phyloP scores from a whole-genome alignment of 2,329 filamentous ascomycete species.

The Arthroderma uncinatum region DNA sequence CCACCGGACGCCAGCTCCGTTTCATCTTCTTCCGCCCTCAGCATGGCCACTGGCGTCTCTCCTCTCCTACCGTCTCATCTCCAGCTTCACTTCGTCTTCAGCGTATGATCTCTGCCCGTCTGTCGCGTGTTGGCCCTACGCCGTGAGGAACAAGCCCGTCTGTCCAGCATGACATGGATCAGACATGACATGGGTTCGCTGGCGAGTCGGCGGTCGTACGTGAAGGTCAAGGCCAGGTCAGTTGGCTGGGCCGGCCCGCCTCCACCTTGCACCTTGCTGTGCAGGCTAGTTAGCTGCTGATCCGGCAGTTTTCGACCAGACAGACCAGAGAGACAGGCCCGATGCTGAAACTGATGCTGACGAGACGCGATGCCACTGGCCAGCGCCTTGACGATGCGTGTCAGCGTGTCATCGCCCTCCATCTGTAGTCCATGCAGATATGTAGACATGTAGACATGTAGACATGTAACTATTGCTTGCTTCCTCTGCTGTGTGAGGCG shows the following conservation, averaged over 20 bases:
- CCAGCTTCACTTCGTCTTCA: neutral
- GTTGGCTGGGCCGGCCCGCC: constrained; percentile 3
- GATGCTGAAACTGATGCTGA: constrained; percentile 1
- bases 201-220: neutral
- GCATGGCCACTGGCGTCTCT: neutral
- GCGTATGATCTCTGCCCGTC: neutral
- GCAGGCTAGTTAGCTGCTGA: constrained; percentile 2
- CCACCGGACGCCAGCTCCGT: constrained; percentile 1
- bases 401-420: neutral
- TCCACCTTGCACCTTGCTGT: neutral
- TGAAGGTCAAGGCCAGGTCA: neutral
- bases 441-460: too few relatives aligned
- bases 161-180: constrained; percentile 1
- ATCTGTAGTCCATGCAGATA: neutral
- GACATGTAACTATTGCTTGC: neutral
- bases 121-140: neutral
- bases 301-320: constrained; percentile 2
- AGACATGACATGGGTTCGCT: neutral
- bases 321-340: neutral
- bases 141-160: neutral
- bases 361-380: neutral
- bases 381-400: too few relatives aligned
- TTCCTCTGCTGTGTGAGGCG: neutral
- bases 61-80: neutral
- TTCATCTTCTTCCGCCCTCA: neutral